Evolutionary conservation across 495 filamentous ascomycete genomes (phyloP).

Genomic region (Melanomma pulvis-pyrius): DNA sequence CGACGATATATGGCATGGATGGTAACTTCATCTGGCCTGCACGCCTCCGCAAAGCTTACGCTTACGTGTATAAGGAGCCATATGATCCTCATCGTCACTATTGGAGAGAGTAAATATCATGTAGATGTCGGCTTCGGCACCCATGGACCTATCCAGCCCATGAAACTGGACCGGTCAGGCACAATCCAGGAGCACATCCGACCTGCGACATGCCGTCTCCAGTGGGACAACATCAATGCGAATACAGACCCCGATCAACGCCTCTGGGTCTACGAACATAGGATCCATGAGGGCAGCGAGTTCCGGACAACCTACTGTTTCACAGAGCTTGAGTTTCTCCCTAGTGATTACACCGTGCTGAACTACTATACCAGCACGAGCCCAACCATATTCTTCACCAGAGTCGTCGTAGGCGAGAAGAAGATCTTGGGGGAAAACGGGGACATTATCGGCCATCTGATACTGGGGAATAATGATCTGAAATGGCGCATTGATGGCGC

Average conservation of each 20-base stretch:
- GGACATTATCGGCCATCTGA: constrained; percentile 61
- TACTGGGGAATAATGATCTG: constrained; percentile 57
- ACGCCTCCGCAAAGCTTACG: neutral
- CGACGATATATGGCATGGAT: constrained; percentile 38
- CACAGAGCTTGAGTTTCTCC: constrained; percentile 62
- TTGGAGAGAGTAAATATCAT: constrained; percentile 56
- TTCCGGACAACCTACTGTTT: constrained; percentile 67
- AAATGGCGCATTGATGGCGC: constrained; percentile 63
- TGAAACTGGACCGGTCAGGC: constrained; percentile 52
- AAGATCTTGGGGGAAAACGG: constrained; percentile 53
- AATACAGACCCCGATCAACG: constrained; percentile 51
- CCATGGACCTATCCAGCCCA: constrained; percentile 59
- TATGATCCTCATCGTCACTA: constrained; percentile 68
- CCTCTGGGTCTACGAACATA: constrained; percentile 67
- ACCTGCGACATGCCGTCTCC: constrained; percentile 54
- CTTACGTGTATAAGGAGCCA: constrained; percentile 53
- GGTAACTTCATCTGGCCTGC: constrained; percentile 25
- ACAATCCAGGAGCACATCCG: constrained; percentile 47
- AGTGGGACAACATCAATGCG: constrained; percentile 51
- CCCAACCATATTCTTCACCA: constrained; percentile 53
- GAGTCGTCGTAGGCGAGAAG: constrained; percentile 57
- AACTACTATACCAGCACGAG: constrained; percentile 59
- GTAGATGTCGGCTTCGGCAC: constrained; percentile 76
- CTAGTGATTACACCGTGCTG: constrained; percentile 66
- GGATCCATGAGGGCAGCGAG: constrained; percentile 47